phyloP scores from a whole-genome alignment of 176 grass and related monocot species.

The Paspalum notatum region DNA sequence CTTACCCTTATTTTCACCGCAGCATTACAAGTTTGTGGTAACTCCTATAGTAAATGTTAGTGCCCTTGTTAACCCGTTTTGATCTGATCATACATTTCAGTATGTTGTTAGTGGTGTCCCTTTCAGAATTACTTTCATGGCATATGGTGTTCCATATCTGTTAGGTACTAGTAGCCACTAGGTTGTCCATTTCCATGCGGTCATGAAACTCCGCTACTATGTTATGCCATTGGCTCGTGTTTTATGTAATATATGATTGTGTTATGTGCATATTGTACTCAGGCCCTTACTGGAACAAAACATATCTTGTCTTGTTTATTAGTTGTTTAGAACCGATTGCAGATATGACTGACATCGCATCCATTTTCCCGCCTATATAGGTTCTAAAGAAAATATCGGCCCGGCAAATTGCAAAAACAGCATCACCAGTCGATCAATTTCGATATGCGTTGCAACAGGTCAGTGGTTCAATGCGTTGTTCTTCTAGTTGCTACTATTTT shows the following conservation, averaged over 20 bases:
- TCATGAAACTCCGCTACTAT: conserved; percentile 1
- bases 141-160: background rate
- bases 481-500: conserved; percentile 21
- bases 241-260: background rate
- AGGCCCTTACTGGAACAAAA: conserved; percentile 2
- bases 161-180: background rate
- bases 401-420: conserved; percentile 77
- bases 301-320: background rate
- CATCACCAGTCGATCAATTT: conserved; percentile 85
- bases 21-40: background rate
- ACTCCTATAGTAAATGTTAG: background rate
- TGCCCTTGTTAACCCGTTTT: background rate
- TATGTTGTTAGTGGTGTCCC: background rate
- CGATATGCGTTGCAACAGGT: conserved; percentile 88
- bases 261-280: background rate
- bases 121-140: background rate
- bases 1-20: background rate
- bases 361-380: conserved; percentile 42
- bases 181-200: background rate
- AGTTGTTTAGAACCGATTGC: conserved; percentile 19
- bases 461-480: conserved; percentile 20
- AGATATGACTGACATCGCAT: background rate
- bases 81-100: background rate
- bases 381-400: conserved; percentile 87
- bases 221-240: background rate